Evolutionary conservation across 331 rosid genomes (phyloP).

Genomic region (Malus hybrid): DNA sequence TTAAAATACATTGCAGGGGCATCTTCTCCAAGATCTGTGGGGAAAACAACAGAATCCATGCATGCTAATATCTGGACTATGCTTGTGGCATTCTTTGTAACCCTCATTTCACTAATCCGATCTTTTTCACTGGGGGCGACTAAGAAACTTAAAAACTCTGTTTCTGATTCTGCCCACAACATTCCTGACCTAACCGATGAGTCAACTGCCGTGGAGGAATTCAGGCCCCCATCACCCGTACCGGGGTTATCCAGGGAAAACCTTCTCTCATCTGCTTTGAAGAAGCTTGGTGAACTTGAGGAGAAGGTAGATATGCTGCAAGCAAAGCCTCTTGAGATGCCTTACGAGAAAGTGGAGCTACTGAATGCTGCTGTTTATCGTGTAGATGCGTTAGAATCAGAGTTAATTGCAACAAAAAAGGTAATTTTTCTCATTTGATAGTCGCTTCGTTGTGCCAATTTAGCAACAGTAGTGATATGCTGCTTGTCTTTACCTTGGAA

Average conservation of each 20-base stretch:
- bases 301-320: constrained; percentile 60
- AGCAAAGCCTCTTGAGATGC: constrained; percentile 74
- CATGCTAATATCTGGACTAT: constrained; percentile 32
- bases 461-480: background rate
- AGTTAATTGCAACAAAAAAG: constrained; percentile 79
- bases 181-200: constrained; percentile 19
- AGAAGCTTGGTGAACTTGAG: constrained; percentile 65
- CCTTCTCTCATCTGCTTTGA: constrained; percentile 46
- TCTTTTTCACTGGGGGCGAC: constrained; percentile 28
- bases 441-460: background rate
- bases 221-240: constrained; percentile 58
- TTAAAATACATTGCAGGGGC: constrained; percentile 44
- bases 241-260: constrained; percentile 29
- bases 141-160: constrained; percentile 17
- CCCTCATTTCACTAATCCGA: constrained; percentile 33
- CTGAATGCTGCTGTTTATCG: constrained; percentile 87
- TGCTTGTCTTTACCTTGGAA: background rate
- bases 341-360: constrained; percentile 75
- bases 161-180: constrained; percentile 19
- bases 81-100: constrained; percentile 47
- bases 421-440: constrained; percentile 21
- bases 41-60: constrained; percentile 21
- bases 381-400: constrained; percentile 86
- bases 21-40: constrained; percentile 15
- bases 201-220: constrained; percentile 35